Evolutionary conservation across 2,329 filamentous ascomycete species (phyloP), one percentile per base, ranked within the genome.

Genomic region (Xylariaceae sp.): DNA sequence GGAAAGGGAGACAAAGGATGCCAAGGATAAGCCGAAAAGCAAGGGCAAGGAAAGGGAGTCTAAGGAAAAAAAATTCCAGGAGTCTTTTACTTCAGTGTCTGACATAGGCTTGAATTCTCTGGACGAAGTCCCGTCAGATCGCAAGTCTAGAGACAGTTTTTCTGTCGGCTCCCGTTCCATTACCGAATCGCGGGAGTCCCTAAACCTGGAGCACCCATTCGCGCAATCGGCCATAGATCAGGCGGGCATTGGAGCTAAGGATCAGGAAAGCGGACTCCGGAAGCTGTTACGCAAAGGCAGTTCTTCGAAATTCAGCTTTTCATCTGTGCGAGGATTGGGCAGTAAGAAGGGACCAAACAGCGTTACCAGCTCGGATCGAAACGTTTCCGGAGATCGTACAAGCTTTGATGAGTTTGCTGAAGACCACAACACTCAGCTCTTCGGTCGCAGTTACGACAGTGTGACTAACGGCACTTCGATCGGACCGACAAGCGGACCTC

Each of bases 251-350:
- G 70, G 70, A 35, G 57, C 68, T 32, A 80, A 79, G 63, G 74
- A 83, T 53, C 72, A 76, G 59, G 80, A 83, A 50, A 81, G 81
- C 58, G 80, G 81, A 51, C 72, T 85, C 60, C 73, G 78, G 65
- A 80, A 84, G 66, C 73, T 86, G 47, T 79, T 86, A 53, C 80
- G 83, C 34, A 86, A 86, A 71, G 80, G 83, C 48, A 85, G 81
- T 67, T 83, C 81, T 5, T 78, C 80, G 68, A 86, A 86, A 71
- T 86, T 86, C 67, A 81, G 80, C 67, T 72, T 85, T 56, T 77
- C 82, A 9, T 81, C 80, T 1, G 67, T 70, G 30, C 65, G 47
- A 69, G 80, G 55, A 64, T 80, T 67, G 58, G 74, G 67, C 26
- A 74, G 75, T 50, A 86, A 85, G 73, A 85, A 84, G 63, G 79